Evolutionary conservation across 306 rosid species (phyloP).

Genomic region (Gleditsia sinensis): DNA sequence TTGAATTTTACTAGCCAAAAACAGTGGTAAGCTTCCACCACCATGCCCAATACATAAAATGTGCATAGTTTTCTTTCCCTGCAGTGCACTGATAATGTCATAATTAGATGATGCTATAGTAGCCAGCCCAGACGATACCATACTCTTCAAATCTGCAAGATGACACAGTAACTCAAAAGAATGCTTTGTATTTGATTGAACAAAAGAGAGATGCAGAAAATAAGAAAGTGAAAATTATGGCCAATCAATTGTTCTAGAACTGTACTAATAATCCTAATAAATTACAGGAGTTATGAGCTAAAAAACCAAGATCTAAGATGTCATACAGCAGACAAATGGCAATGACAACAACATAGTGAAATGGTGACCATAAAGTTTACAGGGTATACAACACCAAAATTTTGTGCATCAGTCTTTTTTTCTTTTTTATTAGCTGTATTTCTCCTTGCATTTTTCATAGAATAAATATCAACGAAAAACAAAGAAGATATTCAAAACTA

Average conservation of each 20-base stretch:
- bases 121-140: constrained; percentile 81
- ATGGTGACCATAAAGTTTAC: neutral
- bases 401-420: neutral
- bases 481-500: neutral
- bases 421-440: neutral
- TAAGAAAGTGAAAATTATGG: neutral
- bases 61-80: constrained; percentile 63
- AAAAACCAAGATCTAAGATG: constrained; percentile 6
- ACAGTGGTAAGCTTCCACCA: constrained; percentile 92
- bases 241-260: neutral
- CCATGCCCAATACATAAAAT: constrained; percentile 94
- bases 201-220: neutral
- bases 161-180: constrained; percentile 30
- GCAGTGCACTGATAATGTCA: constrained; percentile 53
- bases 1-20: constrained; percentile 81
- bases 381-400: neutral
- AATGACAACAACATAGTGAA: neutral
- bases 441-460: neutral
- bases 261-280: neutral
- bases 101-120: constrained; percentile 72
- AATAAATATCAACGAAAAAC: neutral
- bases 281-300: too few species aligned
- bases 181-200: neutral
- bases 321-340: neutral
- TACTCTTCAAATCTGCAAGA: constrained; percentile 83